phyloP scores from a whole-genome alignment of 192 early-diverging fungal species.

The Mortierella antarctica region DNA sequence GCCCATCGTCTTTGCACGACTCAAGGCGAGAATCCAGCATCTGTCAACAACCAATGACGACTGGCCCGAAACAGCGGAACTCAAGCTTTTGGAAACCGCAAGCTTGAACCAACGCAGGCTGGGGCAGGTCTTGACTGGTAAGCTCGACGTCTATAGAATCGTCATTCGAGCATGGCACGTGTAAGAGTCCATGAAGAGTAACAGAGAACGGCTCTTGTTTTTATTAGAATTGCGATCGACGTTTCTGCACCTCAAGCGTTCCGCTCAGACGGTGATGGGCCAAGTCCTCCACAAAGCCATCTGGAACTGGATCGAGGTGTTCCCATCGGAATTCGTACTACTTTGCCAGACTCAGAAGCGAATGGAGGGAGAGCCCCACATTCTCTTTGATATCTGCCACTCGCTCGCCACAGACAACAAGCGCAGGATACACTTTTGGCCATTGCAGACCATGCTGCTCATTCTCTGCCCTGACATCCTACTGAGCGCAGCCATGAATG shows the following conservation, averaged over 20 bases:
- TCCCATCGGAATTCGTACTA: constrained; percentile 83
- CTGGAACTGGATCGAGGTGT: constrained; percentile 94
- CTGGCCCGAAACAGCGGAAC: constrained; percentile 78
- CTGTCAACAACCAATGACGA: constrained; percentile 75
- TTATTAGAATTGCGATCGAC: constrained; percentile 58
- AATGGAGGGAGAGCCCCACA: constrained; percentile 76
- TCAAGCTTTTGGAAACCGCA: constrained; percentile 89
- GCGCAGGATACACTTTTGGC: constrained; percentile 83
- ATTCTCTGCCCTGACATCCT: constrained; percentile 88
- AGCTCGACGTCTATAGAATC: background rate
- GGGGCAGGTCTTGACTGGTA: constrained; percentile 72
- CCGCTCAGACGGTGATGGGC: constrained; percentile 80
- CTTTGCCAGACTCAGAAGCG: constrained; percentile 73
- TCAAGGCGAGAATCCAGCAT: constrained; percentile 72
- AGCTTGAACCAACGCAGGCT: constrained; percentile 82
- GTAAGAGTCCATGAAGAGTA: too few species aligned
- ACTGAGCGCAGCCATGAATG: constrained; percentile 63
- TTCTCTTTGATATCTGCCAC: constrained; percentile 78
- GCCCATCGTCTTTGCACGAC: constrained; percentile 79
- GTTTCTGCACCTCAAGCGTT: constrained; percentile 69
- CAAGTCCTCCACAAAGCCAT: constrained; percentile 83
- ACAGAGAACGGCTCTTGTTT: too few species aligned
- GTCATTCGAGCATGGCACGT: too few species aligned
- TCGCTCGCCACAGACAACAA: constrained; percentile 70
- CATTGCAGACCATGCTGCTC: constrained; percentile 87